A percentile compares a stretch with the other conserved stretches of the same genome.
These are phyloP conservation scores for Saccharomycopsis babjevae DNA, from an alignment of 805 yeast species.

Conservation along the genomic window DNA sequence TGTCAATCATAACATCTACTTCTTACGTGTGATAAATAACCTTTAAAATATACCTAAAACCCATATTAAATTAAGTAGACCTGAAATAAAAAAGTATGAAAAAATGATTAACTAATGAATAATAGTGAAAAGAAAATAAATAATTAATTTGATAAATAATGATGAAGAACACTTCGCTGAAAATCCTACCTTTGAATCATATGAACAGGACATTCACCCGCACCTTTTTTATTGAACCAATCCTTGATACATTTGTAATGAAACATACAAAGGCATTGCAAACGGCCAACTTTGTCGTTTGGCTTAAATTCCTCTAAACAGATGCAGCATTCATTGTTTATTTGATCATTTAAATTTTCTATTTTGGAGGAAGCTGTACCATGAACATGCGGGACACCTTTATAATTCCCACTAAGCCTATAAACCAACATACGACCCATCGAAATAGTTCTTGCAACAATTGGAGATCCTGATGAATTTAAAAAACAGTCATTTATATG, in stretches of 20 bases:
- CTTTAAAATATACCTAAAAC: too few species aligned
- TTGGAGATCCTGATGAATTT: constrained; percentile 49
- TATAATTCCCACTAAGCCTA: constrained; percentile 25
- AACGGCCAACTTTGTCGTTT: constrained; percentile 81
- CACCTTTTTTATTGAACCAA: constrained; percentile 85
- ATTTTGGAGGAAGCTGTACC: background rate
- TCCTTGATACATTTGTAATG: constrained; percentile 84
- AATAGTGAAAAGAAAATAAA: background rate
- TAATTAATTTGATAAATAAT: background rate
- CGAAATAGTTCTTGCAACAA: constrained; percentile 36
- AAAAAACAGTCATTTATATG: constrained; percentile 67
- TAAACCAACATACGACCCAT: constrained; percentile 83
- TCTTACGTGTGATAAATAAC: too few species aligned
- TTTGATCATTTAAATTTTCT: constrained; percentile 14
- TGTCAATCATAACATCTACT: too few species aligned
- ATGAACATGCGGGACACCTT: background rate
- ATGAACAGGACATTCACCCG: constrained; percentile 82
- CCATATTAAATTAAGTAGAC: too few species aligned
- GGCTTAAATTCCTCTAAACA: constrained; percentile 83
- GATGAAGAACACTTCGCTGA: background rate
- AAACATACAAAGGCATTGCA: constrained; percentile 90
- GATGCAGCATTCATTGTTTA: constrained; percentile 75
- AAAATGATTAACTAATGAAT: background rate
- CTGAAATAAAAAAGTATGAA: too few species aligned
- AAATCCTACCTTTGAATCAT: constrained; percentile 29